Evolutionary conservation across 176 grass and related monocot species (phyloP).

Genomic region (Rhynchospora breviuscula): DNA sequence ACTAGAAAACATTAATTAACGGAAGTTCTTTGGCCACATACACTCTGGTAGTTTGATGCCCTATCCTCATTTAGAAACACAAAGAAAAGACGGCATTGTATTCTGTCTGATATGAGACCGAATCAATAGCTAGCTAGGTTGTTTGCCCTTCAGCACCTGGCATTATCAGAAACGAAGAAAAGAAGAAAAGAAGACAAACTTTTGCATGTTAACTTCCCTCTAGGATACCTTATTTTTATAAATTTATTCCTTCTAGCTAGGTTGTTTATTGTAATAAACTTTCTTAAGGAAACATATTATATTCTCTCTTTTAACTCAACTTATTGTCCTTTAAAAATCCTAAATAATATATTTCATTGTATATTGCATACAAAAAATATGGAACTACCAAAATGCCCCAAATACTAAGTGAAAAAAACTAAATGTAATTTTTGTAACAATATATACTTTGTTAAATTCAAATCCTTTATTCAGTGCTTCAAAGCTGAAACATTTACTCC

Average conservation of each 20-base stretch:
- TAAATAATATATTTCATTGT: neutral
- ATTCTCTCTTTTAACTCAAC: neutral
- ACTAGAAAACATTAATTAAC: neutral
- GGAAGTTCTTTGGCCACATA: neutral
- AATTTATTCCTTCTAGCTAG: no score
- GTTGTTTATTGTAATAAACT: neutral
- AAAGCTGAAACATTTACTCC: constrained; percentile 5
- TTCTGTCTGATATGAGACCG: neutral
- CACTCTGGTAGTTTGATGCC: neutral
- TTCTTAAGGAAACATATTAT: neutral
- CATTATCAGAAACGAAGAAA: neutral
- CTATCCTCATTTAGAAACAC: neutral
- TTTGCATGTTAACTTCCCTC: neutral
- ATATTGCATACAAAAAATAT: neutral
- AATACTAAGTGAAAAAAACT: neutral
- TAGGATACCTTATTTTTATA: no score
- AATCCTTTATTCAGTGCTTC: neutral
- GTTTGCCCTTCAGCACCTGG: neutral
- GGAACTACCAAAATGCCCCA: neutral
- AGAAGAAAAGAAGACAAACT: neutral
- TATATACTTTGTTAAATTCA: neutral
- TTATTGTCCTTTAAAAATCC: neutral
- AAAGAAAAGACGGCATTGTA: neutral
- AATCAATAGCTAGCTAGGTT: neutral
- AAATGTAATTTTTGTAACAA: neutral